These are phyloP conservation scores for Vitis hybrid DNA, from an alignment of 177 flowering plant genomes.

Conservation along the genomic window DNA sequence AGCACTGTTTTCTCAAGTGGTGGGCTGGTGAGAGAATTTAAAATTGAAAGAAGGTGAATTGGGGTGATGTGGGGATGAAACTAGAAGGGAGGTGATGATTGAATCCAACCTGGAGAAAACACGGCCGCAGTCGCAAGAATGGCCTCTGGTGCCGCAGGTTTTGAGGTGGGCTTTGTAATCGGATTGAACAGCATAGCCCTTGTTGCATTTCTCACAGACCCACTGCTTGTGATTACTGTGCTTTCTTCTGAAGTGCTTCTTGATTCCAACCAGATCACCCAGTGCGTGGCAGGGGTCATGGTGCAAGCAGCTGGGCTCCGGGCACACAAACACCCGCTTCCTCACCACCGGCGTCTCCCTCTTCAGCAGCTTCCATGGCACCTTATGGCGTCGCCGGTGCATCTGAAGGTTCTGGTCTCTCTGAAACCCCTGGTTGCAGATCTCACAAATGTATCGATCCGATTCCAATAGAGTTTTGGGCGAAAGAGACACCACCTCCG, in stretches of 20 bases:
- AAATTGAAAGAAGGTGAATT: neutral
- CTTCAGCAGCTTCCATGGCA: constrained; percentile 71
- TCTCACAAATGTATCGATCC: constrained; percentile 62
- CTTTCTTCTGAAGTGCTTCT: constrained; percentile 60
- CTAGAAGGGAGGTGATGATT: neutral
- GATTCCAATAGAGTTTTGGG: constrained; percentile 62
- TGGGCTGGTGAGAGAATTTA: neutral
- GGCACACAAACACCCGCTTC: constrained; percentile 65
- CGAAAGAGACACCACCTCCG: constrained; percentile 62
- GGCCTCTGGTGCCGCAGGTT: constrained; percentile 53
- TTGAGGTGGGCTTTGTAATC: constrained; percentile 62
- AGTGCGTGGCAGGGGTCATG: constrained; percentile 61
- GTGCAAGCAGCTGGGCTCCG: constrained; percentile 65
- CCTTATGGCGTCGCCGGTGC: constrained; percentile 66
- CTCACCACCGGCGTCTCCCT: constrained; percentile 46
- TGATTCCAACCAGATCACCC: constrained; percentile 54
- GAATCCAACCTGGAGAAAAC: constrained; percentile 51
- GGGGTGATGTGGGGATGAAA: neutral
- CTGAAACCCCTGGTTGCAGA: constrained; percentile 60
- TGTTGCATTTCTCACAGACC: constrained; percentile 63
- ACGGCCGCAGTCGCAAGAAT: constrained; percentile 53
- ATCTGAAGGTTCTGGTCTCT: constrained; percentile 62
- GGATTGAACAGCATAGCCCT: constrained; percentile 68
- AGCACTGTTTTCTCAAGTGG: constrained; percentile 1
- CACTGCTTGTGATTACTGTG: constrained; percentile 66